Base-by-base conservation (phyloP, 78 protist species). In the Dictyostelium purpureum region DNA sequence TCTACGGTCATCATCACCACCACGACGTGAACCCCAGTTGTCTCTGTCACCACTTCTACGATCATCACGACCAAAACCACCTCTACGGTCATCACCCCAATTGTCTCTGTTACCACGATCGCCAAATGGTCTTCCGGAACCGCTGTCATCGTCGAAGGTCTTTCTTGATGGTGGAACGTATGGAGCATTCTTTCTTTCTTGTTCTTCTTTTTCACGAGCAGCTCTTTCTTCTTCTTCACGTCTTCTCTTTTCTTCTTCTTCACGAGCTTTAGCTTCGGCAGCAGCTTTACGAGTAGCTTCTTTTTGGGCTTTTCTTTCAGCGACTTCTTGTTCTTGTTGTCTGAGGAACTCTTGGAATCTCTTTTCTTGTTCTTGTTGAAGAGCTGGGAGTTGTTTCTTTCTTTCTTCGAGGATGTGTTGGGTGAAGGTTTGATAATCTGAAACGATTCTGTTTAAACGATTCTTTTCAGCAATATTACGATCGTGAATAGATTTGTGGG, bases 311-410 rank as follows among this genome's bases (percentile, higher is more conserved):
- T 40, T 56, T 38, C 52, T 47, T n/a, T 38, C 88, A 1, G 28
- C 54, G 2, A n/a, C 57, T 2, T 61, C 81, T 35, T 63, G 43
- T 16, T 56, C 81, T 51, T 81, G 81, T 38, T 79, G 54, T 16
- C 35, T 43, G 37, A 74, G 31, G 74, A 59, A 75, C 47, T 78
- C 47, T 40, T 63, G 49, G 88, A 70, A 65, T 26, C 94, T 31
- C 12, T 47, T 49, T 54, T 76, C 49, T 89, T 81, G 94, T 6
- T 31, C 77, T 2, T 31, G 42, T 61, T 73, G 82, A n/a, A 74
- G 73, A 0, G 80, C 91, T 40, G 91, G 91, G 6, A 85, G 45
- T 14, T 70, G 70, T 65, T 89, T 71, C 54, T 54, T 67, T 66
- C 94, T 63, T 3, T 38, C 61, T 21, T 57, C 67, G 75, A 89